phyloP scores from a whole-genome alignment of 1,139 yeast genomes.

The Groenewaldozyma sp. region DNA sequence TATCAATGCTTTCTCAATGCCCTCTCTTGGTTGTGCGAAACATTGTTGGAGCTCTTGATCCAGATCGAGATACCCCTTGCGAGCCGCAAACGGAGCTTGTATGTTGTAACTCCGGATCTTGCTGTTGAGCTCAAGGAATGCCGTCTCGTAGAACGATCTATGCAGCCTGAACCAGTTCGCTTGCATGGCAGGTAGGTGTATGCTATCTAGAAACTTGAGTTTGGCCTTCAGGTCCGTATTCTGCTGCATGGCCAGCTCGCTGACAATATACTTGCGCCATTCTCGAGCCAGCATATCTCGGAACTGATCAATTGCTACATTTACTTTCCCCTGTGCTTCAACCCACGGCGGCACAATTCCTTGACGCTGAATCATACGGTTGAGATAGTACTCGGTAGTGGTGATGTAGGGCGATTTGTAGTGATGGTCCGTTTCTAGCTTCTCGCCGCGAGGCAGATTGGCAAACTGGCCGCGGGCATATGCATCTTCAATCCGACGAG shows the following conservation, averaged over 20 bases:
- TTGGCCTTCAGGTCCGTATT: slow-evolving; percentile 2
- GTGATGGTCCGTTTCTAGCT: slow-evolving; percentile 38
- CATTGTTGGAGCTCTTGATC: slow-evolving; percentile 40
- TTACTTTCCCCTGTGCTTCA: slow-evolving; percentile 60
- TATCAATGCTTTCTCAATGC: background rate
- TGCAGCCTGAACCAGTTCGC: slow-evolving; percentile 35
- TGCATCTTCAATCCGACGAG: slow-evolving; percentile 64
- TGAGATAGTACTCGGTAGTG: slow-evolving; percentile 57
- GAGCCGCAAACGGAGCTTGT: slow-evolving; percentile 71
- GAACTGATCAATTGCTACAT: slow-evolving; percentile 38
- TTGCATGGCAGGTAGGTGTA: background rate
- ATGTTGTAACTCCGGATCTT: slow-evolving; percentile 63
- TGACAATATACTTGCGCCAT: slow-evolving; percentile 12
- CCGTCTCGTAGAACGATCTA: slow-evolving; percentile 34
- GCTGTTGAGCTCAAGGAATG: slow-evolving; percentile 45
- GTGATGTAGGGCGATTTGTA: slow-evolving; percentile 41
- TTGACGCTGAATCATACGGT: slow-evolving; percentile 63
- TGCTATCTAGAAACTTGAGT: slow-evolving; percentile 1
- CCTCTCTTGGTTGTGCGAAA: slow-evolving; percentile 4
- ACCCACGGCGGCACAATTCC: slow-evolving; percentile 86
- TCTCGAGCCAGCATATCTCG: slow-evolving; percentile 23
- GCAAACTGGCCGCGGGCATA: slow-evolving; percentile 63
- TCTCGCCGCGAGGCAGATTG: slow-evolving; percentile 57
- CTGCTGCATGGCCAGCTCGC: slow-evolving; percentile 12
- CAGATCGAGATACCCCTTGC: slow-evolving; percentile 50